Base-by-base conservation (phyloP, 2,329 filamentous ascomycete species). In the Aspergillus tanneri region DNA sequence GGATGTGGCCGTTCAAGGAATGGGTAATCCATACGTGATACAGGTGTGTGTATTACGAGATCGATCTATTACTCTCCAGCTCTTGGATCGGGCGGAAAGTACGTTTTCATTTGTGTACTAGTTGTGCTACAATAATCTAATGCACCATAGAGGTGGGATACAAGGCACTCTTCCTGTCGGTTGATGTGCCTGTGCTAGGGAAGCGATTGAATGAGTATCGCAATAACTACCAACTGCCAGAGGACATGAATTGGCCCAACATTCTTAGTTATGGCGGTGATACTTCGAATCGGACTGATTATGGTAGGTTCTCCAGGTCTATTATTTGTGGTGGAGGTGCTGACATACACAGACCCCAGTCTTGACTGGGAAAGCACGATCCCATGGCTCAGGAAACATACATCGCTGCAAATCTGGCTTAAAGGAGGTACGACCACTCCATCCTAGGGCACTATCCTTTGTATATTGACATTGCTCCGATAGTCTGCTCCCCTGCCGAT, bases 41-140 rank as follows among this genome's bases (percentile, higher is more conserved):
- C 80, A 83, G 58, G 65, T 82, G 53, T 79, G 75, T 56, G 68
- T 80, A 9, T 62, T 81, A 43, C 74, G 75, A 54, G 74, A 82
- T 59, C 68, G 76, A 4, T 54, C 59, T 1, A 64, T 73, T 3
- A 75, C 70, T 1, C 42, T 70, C 16, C 67, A 72, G 37, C 56
- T 79, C 30, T 49, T 78, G 8, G 59, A 68, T 36, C 60, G 74
- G 39, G 68, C 73, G 30, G 69, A 78, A 64, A 66, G 72, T 77
- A 47, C 28, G 66, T 56, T 16, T 18, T 23, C 19, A 23, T 7
- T 14, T 19, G 10, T 19, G 4, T 14, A 16, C 3, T 38, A 8
- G 7, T 7, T 8, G 5, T 19, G 2, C 21, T 41, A 10, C 18
- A 25, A 37, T 42, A 11, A 3, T 21, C 14, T 14, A 5, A 10